Evolutionary conservation across 306 rosid species (phyloP).

Genomic region (Benincasa hispida): DNA sequence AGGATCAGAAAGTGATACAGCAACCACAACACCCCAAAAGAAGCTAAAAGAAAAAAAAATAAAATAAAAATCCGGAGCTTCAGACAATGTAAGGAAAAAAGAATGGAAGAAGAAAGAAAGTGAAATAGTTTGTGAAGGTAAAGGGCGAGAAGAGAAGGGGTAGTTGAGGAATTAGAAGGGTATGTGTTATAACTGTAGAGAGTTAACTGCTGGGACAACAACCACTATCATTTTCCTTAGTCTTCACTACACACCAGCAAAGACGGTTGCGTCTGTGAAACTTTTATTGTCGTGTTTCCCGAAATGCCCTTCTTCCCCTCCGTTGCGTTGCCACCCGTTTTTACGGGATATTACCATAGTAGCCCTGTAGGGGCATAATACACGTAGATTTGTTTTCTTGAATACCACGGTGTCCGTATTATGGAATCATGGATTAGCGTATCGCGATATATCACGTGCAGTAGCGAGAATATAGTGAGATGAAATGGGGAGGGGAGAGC

Average conservation of each 20-base stretch:
- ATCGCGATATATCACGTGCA: background rate
- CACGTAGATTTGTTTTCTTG: background rate
- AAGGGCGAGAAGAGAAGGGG: conserved; percentile 13
- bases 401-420: conserved; percentile 4
- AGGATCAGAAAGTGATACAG: conserved; percentile 22
- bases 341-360: conserved; percentile 5
- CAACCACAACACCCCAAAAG: conserved; percentile 7
- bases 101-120: conserved; percentile 11
- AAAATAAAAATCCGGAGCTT: background rate
- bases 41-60: background rate
- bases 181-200: conserved; percentile 13
- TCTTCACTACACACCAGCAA: conserved; percentile 30
- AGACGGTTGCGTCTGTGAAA: conserved; percentile 13
- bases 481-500: background rate
- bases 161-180: conserved; percentile 28
- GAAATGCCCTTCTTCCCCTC: conserved; percentile 14
- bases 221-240: conserved; percentile 42
- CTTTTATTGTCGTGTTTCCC: conserved; percentile 16
- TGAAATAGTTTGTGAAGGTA: background rate
- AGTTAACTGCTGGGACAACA: conserved; percentile 27
- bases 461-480: conserved; percentile 5
- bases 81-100: conserved; percentile 1
- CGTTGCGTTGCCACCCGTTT: too few species aligned
- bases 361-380: background rate
- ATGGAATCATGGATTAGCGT: background rate